These are phyloP conservation scores for Amanita rubescens DNA, from an alignment of 768 basidiomycete genomes.

Conservation along the genomic window DNA sequence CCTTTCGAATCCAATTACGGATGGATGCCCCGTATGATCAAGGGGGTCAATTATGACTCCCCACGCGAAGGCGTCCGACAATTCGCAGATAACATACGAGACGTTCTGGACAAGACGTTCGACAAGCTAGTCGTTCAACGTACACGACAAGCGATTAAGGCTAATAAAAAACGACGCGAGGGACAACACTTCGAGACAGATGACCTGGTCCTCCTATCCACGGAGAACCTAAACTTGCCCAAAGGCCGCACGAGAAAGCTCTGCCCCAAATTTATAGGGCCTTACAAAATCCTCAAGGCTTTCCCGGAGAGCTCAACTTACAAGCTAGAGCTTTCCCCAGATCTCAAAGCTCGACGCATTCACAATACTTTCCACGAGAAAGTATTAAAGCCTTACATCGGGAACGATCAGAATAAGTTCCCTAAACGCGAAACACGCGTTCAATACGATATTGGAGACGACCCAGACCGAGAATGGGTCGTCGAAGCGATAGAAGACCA, in stretches of 20 bases:
- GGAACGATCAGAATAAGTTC: background rate
- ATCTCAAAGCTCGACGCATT: background rate
- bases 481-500: background rate
- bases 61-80: background rate
- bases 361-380: background rate
- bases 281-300: background rate
- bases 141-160: background rate
- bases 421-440: background rate
- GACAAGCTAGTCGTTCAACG: background rate
- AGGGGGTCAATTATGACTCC: background rate
- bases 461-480: constrained; percentile 2
- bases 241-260: background rate
- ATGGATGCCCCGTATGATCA: constrained; percentile 17
- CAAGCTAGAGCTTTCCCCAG: background rate
- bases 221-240: background rate
- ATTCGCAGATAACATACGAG: background rate
- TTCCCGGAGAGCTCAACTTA: background rate
- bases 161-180: background rate
- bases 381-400: background rate
- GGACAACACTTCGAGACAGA: background rate
- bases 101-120: background rate
- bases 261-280: background rate
- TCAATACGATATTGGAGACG: background rate
- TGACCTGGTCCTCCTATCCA: background rate
- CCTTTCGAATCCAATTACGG: constrained; percentile 24